These are phyloP conservation scores for Lathyrus sativus DNA, from an alignment of 306 rosid species.

Conservation along the genomic window DNA sequence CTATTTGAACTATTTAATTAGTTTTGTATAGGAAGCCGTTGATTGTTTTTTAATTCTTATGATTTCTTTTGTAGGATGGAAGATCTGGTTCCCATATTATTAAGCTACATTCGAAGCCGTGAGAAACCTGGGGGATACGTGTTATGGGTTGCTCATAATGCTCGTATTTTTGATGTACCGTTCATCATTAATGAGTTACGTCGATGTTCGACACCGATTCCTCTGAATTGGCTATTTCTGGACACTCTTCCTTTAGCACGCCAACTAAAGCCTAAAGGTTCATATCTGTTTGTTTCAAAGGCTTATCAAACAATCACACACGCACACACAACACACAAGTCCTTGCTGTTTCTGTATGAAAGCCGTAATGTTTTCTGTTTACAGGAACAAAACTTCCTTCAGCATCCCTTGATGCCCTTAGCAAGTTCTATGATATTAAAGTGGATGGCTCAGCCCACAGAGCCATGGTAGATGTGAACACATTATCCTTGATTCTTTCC, in stretches of 20 bases:
- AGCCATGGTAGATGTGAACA: slow-evolving; percentile 79
- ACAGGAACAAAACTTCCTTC: slow-evolving; percentile 56
- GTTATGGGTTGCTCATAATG: slow-evolving; percentile 78
- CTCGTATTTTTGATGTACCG: slow-evolving; percentile 84
- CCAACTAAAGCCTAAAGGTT: slow-evolving; percentile 65
- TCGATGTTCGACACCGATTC: slow-evolving; percentile 64
- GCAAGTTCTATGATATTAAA: slow-evolving; percentile 50
- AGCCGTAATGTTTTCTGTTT: slow-evolving; percentile 27
- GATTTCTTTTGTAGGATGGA: slow-evolving; percentile 62
- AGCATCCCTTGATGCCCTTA: slow-evolving; percentile 55
- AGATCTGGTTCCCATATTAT: slow-evolving; percentile 73
- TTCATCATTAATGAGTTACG: slow-evolving; percentile 64
- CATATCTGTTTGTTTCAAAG: slow-evolving; percentile 24
- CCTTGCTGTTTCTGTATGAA: slow-evolving; percentile 30
- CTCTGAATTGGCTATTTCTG: slow-evolving; percentile 66
- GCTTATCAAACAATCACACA: background rate
- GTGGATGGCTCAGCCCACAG: slow-evolving; percentile 74
- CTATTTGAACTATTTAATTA: slow-evolving; percentile 3
- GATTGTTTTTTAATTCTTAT: slow-evolving; percentile 26
- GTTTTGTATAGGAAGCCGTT: slow-evolving; percentile 15
- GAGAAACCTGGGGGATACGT: slow-evolving; percentile 72
- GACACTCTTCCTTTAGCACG: slow-evolving; percentile 73
- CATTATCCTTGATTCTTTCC: slow-evolving; percentile 62
- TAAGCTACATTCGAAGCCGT: slow-evolving; percentile 66
- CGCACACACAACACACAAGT: background rate